Evolutionary conservation across 148 eudicot species (phyloP).

Genomic region (Rhododendron henanense): DNA sequence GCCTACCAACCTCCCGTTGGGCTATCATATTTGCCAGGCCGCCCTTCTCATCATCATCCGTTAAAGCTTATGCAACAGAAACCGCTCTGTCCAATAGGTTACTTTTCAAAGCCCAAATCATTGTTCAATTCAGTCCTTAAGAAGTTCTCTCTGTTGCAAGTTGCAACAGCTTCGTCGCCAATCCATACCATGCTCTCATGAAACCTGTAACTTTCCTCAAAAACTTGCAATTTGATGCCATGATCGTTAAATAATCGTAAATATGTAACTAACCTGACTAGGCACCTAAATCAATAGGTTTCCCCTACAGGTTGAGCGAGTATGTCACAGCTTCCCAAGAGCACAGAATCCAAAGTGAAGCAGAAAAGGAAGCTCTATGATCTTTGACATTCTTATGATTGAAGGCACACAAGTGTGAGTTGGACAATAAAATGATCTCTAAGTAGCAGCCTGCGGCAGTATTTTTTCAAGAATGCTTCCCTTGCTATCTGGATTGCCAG

Average conservation of each 20-base stretch:
- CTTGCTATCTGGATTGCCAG: constrained; percentile 24
- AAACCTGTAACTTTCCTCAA: neutral
- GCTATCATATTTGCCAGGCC: neutral
- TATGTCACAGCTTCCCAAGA: neutral
- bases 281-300: neutral
- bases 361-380: neutral
- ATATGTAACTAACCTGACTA: neutral
- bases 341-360: neutral
- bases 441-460: constrained; percentile 9
- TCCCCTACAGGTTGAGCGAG: neutral
- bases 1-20: neutral
- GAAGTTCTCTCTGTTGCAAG: neutral
- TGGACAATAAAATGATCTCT: neutral
- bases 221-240: neutral
- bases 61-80: neutral
- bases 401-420: neutral
- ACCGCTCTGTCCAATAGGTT: neutral
- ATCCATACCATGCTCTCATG: neutral
- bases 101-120: neutral
- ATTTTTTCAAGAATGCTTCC: constrained; percentile 25
- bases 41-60: neutral
- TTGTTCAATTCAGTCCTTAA: neutral
- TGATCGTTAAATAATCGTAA: neutral
- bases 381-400: neutral
- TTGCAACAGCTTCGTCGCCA: neutral